Evolutionary conservation across 2,329 filamentous ascomycete species (phyloP).

Genomic region (Tolypocladium endophyticum): DNA sequence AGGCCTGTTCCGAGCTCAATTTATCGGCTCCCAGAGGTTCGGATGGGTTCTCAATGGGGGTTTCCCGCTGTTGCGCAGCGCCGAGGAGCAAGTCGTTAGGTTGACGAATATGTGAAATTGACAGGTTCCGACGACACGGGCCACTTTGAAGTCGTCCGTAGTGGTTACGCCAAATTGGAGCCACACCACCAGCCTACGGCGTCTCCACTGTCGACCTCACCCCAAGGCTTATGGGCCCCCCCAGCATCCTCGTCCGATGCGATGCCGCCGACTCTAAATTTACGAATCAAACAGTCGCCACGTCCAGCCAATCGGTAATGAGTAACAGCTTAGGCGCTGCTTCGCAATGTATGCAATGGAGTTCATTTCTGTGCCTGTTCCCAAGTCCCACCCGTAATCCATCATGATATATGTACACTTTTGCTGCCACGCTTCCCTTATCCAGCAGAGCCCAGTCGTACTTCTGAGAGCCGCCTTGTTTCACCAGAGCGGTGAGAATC

Average conservation of each 20-base stretch:
- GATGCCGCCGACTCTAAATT: background rate
- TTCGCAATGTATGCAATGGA: slow-evolving; percentile 13
- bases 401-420: slow-evolving; percentile 31
- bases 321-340: background rate
- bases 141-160: background rate
- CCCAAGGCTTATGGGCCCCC: background rate
- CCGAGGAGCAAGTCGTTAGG: background rate
- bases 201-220: background rate
- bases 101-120: background rate
- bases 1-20: background rate
- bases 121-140: background rate
- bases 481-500: background rate
- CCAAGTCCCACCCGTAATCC: slow-evolving; percentile 17
- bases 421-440: slow-evolving; percentile 19
- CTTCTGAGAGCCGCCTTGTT: background rate
- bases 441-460: slow-evolving; percentile 10
- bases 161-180: background rate
- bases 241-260: background rate
- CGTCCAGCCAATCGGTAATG: background rate
- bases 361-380: slow-evolving; percentile 18
- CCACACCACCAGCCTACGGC: background rate
- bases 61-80: background rate
- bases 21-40: background rate
- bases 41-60: too few relatives aligned
- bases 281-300: too few relatives aligned